Base-by-base conservation (phyloP, 331 rosid species). In the Malus hybrid region DNA sequence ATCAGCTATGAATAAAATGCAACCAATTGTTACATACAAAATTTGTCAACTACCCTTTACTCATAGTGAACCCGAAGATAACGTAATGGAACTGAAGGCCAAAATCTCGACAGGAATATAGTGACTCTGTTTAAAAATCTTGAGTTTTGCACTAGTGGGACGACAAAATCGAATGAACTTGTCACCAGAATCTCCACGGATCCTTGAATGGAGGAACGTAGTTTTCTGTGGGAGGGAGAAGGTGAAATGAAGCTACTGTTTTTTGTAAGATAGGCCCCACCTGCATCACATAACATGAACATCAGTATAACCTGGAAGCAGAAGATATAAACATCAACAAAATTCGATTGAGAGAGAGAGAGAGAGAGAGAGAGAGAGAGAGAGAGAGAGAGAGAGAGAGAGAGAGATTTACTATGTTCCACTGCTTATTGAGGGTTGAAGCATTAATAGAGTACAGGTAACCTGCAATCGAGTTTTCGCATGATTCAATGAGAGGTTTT, bases 151-250 rank as follows among this genome's bases (percentile, higher is more conserved):
- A 24, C 15, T 12, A 66, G 53, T 42, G 50, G 75, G 30, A 5
- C 5, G 7, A 42, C 30, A 36, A 71, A 79, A 67, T 7, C 71
- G 63, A 77, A 32, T 18, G 30, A 29, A n/a, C 78, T 36, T 18
- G 26, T 89, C 86, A 95, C 99, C 99, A 95, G 89, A 95, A 92
- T 84, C 98, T 88, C 98, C 99, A 95, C 3, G 97, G 99, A 87
- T 92, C 99, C 88, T 90, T 89, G 88, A 46, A 90, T n/a, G 99
- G 98, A 82, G 99, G 98, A 72, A 92, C 93, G 68, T 95, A 92
- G 39, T 90, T 79, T 79, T 92, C 90, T 1, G 97, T 90, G 16
- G 99, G 93, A 34, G 86, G 85, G 22, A 87, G 78, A 66, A 95
- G 98, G 57, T 88, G 93, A 82, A 92, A 95, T 20, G 99, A 95